Evolutionary conservation across 78 protist genomes (phyloP).

Genomic region (Isochrysis galbana): DNA sequence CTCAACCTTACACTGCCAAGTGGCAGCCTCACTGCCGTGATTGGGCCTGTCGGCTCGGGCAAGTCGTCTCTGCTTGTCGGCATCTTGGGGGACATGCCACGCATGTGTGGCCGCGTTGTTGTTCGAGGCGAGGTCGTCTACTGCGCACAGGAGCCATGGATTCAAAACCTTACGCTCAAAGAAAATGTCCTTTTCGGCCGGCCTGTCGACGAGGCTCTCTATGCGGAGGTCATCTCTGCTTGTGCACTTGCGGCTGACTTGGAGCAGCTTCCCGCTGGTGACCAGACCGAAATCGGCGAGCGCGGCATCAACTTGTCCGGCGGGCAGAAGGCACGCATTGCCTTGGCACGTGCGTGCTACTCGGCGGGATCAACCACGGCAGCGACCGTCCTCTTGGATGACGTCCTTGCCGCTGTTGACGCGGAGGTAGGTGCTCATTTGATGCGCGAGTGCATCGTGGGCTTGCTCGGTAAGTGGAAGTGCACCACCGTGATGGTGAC

Average conservation of each 20-base stretch:
- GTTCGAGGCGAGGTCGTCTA: constrained; percentile 68
- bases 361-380: neutral
- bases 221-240: constrained; percentile 15
- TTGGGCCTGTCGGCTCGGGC: constrained; percentile 44
- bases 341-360: constrained; percentile 89
- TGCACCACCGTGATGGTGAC: neutral
- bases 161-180: constrained; percentile 83
- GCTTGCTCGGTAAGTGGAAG: neutral
- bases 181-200: constrained; percentile 92
- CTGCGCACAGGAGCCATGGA: constrained; percentile 90
- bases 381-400: constrained; percentile 73
- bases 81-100: constrained; percentile 74
- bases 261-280: constrained; percentile 51
- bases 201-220: neutral
- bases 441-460: neutral
- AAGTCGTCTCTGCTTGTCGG: constrained; percentile 78
- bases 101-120: constrained; percentile 50
- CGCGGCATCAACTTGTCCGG: constrained; percentile 93
- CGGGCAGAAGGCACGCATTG: constrained; percentile 96
- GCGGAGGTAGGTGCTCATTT: constrained; percentile 22
- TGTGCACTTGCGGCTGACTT: constrained; percentile 81
- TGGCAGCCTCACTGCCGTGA: neutral
- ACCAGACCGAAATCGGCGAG: constrained; percentile 92
- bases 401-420: constrained; percentile 63
- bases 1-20: neutral